Percentiles rank a stretch among this genome's conserved stretches.
phyloP scores from a whole-genome alignment of 1,284 basidiomycete genomes.

The Trametes pubescens region DNA sequence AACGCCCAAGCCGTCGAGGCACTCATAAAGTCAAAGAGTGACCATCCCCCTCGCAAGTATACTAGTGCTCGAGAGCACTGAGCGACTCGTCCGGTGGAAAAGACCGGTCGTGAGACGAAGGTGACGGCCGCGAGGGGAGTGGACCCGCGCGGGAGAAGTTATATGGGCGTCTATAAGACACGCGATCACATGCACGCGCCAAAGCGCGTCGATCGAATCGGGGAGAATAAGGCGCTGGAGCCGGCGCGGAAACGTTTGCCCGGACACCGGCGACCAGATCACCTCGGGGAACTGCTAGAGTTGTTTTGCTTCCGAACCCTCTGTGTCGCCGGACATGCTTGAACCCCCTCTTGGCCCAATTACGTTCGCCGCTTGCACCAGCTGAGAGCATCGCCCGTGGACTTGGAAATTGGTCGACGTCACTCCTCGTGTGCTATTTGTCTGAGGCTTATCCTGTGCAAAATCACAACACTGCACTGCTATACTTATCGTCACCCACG shows the following conservation, averaged over 20 bases:
- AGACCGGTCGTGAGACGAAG: not conserved
- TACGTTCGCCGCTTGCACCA: not conserved
- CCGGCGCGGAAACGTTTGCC: too few species aligned
- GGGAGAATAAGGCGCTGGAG: not conserved
- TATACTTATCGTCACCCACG: slow-evolving; percentile 11
- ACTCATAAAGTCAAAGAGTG: too few species aligned
- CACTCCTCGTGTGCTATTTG: not conserved
- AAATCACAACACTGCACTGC: not conserved
- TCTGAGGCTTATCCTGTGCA: slow-evolving; percentile 3
- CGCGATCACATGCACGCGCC: slow-evolving; percentile 14
- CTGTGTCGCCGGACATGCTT: not conserved
- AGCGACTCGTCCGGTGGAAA: too few species aligned
- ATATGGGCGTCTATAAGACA: not conserved
- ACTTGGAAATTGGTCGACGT: not conserved
- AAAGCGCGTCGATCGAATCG: not conserved
- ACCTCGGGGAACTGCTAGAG: not conserved
- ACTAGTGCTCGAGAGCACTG: too few species aligned
- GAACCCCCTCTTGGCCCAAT: too few species aligned
- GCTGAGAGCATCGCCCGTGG: not conserved
- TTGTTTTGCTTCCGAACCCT: not conserved
- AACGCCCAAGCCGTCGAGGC: too few species aligned
- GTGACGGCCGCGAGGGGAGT: not conserved
- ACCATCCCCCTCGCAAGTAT: too few species aligned
- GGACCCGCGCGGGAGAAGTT: not conserved
- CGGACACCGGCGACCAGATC: not conserved